These are phyloP conservation scores for Suhomyces bribrorum DNA, from an alignment of 1,139 yeast genomes.

Conservation along the genomic window DNA sequence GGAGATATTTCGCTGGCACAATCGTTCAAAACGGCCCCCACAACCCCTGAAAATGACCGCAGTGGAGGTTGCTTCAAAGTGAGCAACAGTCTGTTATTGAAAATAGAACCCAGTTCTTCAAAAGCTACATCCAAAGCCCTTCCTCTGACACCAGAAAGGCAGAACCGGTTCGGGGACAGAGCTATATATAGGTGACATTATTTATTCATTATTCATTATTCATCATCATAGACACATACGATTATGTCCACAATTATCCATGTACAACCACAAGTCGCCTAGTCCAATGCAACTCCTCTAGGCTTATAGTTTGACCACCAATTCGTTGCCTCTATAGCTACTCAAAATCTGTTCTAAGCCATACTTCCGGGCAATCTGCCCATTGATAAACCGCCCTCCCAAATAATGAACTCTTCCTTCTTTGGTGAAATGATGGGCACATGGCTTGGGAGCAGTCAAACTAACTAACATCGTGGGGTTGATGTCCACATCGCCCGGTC, in stretches of 20 bases:
- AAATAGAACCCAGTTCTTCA: not conserved
- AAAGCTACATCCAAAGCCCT: conserved; percentile 2
- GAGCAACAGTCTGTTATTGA: not conserved
- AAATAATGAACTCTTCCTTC: conserved; percentile 60
- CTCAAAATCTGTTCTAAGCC: conserved; percentile 52
- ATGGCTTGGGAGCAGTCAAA: conserved; percentile 92
- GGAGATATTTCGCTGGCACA: not conserved
- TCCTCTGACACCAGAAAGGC: conserved; percentile 12
- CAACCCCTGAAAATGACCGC: conserved; percentile 1
- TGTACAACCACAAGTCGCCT: not conserved
- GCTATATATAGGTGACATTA: conserved; percentile 1
- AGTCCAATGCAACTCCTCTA: not conserved
- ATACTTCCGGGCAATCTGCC: conserved; percentile 67
- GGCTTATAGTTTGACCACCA: conserved; percentile 36
- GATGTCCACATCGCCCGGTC: conserved; percentile 56
- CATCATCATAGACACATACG: not conserved
- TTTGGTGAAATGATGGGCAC: conserved; percentile 52
- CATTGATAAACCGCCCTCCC: conserved; percentile 84
- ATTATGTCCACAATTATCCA: no score
- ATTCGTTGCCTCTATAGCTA: conserved; percentile 37
- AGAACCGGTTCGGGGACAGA: conserved; percentile 13
- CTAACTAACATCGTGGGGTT: conserved; percentile 73
- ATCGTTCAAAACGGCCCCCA: conserved; percentile 4
- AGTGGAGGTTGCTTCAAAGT: not conserved
- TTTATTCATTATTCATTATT: not conserved